Base-by-base conservation (phyloP, 2,329 filamentous ascomycete genomes). In the Aciculosporium take region DNA sequence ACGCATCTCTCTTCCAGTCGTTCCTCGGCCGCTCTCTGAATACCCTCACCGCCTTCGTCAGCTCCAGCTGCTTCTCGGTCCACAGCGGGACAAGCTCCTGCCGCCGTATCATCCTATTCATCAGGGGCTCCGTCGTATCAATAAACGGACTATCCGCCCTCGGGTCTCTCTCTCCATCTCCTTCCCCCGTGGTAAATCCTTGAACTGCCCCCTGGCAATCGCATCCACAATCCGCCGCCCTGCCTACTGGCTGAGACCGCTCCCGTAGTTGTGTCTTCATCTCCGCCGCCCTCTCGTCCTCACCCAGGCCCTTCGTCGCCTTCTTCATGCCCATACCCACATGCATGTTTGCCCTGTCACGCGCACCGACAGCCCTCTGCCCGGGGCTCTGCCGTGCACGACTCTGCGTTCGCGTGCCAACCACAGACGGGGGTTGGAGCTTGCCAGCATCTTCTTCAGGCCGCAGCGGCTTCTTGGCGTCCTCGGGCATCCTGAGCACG, bases 21-120 rank as follows among this genome's bases (percentile, higher is more conserved):
- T 71, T 75, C 28, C 88, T 69, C 46, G 96, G 56, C n/a, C 85
- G 68, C 2, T 68, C 63, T 2, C 91, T 74, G 55, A 98, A 95
- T 1, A 70, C 68, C 10, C 68, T 71, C 1, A 79, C 72, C 0
- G 83, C 73, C 45, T 75, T 77, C 9, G 78, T 71, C 5, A 96
- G 66, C 53, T 95, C 87, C 56, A 96, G 89, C 59, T 98, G 91
- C 63, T 95, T 96, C 62, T 98, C 91, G 45, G 98, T 96, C 91
- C 91, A 98, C 0, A 89, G 89, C 1, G 91, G 91, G 1, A 94
- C 85, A 45, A 96, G 84, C 17, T 94, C 88, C 60, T 98, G 91
- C 44, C 83, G 81, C 63, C 95, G 84, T 48, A 98, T 95, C 67
- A 96, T 95, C 63, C 93, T 91, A 63, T 98, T 96, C 81, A 96